These are phyloP conservation scores for Petunia secreta DNA, from an alignment of 257 asterid species.

Conservation along the genomic window DNA sequence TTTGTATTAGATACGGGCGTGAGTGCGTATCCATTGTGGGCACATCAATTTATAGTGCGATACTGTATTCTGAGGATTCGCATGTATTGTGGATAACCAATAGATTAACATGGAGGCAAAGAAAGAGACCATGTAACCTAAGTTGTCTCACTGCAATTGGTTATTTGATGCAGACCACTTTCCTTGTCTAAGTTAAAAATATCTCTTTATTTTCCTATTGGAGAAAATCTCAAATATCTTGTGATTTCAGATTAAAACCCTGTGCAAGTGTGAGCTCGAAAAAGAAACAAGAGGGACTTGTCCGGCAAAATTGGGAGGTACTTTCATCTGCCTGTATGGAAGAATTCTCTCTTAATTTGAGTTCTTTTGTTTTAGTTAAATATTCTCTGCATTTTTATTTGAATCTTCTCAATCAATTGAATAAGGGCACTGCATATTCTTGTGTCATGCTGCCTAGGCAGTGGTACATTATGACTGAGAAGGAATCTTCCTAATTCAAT, in stretches of 20 bases:
- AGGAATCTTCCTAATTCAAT: background rate
- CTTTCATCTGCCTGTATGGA: slow-evolving; percentile 26
- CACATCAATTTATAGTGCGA: background rate
- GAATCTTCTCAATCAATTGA: background rate
- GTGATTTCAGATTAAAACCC: slow-evolving; percentile 69
- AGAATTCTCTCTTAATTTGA: background rate
- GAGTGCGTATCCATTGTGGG: background rate
- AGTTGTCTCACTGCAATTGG: background rate
- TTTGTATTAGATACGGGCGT: background rate
- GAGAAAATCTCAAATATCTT: slow-evolving; percentile 11
- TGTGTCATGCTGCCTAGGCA: background rate
- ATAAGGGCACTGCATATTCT: background rate
- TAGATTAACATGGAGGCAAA: background rate
- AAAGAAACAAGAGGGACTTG: slow-evolving; percentile 62
- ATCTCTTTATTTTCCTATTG: slow-evolving; percentile 12
- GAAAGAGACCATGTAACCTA: background rate
- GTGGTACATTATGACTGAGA: background rate
- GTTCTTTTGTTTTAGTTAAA: slow-evolving; percentile 4
- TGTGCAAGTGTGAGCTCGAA: slow-evolving; percentile 51
- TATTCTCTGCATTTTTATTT: background rate
- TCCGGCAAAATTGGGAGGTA: slow-evolving; percentile 63
- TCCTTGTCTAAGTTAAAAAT: slow-evolving; percentile 6
- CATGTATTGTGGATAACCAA: background rate
- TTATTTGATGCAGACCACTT: slow-evolving; percentile 12
- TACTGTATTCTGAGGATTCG: slow-evolving; percentile 20